Percentiles rank a stretch among this genome's conserved stretches.
Evolutionary conservation across 371 early-diverging fungal genomes (phyloP).

Genomic region (Nematocida sp.): DNA sequence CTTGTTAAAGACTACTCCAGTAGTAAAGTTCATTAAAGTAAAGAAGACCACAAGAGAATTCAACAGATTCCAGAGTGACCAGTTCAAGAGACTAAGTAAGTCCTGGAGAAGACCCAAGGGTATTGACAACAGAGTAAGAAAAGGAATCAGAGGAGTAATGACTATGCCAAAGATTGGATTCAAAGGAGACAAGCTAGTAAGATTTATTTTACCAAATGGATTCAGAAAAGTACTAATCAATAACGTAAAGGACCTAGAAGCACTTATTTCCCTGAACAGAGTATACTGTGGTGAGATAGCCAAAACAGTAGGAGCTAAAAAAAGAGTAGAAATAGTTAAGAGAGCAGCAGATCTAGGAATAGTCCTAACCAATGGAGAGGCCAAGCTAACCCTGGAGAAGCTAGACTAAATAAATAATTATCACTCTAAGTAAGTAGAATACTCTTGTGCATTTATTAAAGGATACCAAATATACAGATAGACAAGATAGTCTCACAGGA

Average conservation of each 20-base stretch:
- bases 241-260: constrained; percentile 86
- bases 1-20: constrained; percentile 48
- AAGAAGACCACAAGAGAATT: constrained; percentile 87
- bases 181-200: constrained; percentile 75
- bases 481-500: no score
- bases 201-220: constrained; percentile 88
- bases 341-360: constrained; percentile 91
- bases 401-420: constrained; percentile 22
- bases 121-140: constrained; percentile 97
- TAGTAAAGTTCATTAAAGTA: constrained; percentile 29
- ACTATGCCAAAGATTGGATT: constrained; percentile 96
- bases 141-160: constrained; percentile 90
- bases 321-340: constrained; percentile 87
- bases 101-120: constrained; percentile 99
- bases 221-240: constrained; percentile 90
- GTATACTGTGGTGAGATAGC: constrained; percentile 96
- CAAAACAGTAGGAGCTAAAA: constrained; percentile 88
- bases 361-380: constrained; percentile 88
- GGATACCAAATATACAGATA: background rate
- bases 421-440: background rate
- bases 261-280: constrained; percentile 93
- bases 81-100: constrained; percentile 79
- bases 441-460: background rate
- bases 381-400: constrained; percentile 79
- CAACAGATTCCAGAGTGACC: constrained; percentile 94